Percentiles rank a stretch among this genome's conserved stretches.
These are phyloP conservation scores for Saccharomycopsis olivae DNA, from an alignment of 805 yeast genomes.

Conservation along the genomic window DNA sequence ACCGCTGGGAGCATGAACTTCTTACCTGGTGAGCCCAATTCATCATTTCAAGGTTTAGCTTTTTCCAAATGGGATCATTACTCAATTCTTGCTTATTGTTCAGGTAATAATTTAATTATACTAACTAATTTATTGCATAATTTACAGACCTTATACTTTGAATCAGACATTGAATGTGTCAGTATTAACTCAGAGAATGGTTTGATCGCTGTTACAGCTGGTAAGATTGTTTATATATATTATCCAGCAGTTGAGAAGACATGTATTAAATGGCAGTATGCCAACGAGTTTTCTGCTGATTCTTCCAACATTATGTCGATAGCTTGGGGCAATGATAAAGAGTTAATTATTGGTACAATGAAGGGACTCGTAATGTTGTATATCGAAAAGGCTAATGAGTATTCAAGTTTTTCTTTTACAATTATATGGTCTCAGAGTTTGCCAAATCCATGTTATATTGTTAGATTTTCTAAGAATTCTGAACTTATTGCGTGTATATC, in stretches of 20 bases:
- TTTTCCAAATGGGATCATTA: constrained; percentile 15
- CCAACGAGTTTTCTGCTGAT: constrained; percentile 24
- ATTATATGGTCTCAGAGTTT: constrained; percentile 35
- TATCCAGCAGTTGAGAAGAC: constrained; percentile 33
- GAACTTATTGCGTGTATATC: constrained; percentile 56
- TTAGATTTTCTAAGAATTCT: constrained; percentile 57
- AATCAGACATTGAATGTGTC: constrained; percentile 54
- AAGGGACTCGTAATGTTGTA: constrained; percentile 43
- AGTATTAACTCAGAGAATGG: constrained; percentile 57
- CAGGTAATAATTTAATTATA: constrained; percentile 79
- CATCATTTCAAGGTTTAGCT: constrained; percentile 10
- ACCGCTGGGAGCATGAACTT: constrained; percentile 15
- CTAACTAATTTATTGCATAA: constrained; percentile 40
- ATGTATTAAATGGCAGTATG: constrained; percentile 30
- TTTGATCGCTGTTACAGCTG: constrained; percentile 41
- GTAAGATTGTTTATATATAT: constrained; percentile 34
- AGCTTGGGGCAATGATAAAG: constrained; percentile 46
- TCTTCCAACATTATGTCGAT: constrained; percentile 30
- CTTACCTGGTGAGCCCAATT: constrained; percentile 18
- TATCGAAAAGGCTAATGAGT: constrained; percentile 28
- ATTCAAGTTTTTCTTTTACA: constrained; percentile 28
- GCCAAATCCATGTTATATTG: constrained; percentile 48
- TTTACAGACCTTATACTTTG: constrained; percentile 70
- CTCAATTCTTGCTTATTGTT: constrained; percentile 46
- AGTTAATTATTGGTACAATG: constrained; percentile 51